Evolutionary conservation across 352 stramenopile genomes (phyloP), one percentile per base, ranked within the genome.

Genomic region (Thraustotheca clavata): DNA sequence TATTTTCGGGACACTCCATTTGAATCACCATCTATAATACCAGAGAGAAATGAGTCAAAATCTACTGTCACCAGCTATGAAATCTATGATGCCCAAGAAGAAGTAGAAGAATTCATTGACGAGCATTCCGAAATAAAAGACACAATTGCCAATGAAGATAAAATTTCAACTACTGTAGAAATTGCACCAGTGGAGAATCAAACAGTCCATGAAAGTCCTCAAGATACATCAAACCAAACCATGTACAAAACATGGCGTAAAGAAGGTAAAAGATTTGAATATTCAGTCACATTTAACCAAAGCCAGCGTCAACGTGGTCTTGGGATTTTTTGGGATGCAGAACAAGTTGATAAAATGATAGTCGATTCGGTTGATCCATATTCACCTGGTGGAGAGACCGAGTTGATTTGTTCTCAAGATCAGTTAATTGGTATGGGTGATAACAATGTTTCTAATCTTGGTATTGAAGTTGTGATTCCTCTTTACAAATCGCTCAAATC

Each of bases 261-360:
- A 20, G 29, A 34, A 55, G 11, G n/a, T 4, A 33, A 9, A 40
- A 20, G 57, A 2, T 40, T 54, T 24, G 57, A 50, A 18, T 55
- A 54, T 22, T 33, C 27, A 6, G 38, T 54, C 24, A 52, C 43
- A 4, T 65, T 65, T 5, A 16, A 18, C 11, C 24, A 33, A n/a
- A 29, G 46, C 26, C 41, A 40, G 18, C 57, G 57, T 8, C n/a
- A n/a, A n/a, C n/a, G n/a, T n/a, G n/a, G n/a, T n/a, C 57, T 65
- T 6, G 57, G 57, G 14, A 54, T 65, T 32, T 35, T 34, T 18
- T 65, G 57, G 57, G 20, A 65, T n/a, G 9, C 26, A 18, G 14
- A 55, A 11, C 14, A 33, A 27, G 14, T 7, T 9, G 38, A 36
- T 20, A 12, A 33, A 18, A 55, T 46, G 6, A 32, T 65, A 6